Percentiles rank a stretch among this genome's conserved stretches.
These are phyloP conservation scores for Rossbeevera mucosa DNA, from an alignment of 768 basidiomycete species.

Conservation along the genomic window DNA sequence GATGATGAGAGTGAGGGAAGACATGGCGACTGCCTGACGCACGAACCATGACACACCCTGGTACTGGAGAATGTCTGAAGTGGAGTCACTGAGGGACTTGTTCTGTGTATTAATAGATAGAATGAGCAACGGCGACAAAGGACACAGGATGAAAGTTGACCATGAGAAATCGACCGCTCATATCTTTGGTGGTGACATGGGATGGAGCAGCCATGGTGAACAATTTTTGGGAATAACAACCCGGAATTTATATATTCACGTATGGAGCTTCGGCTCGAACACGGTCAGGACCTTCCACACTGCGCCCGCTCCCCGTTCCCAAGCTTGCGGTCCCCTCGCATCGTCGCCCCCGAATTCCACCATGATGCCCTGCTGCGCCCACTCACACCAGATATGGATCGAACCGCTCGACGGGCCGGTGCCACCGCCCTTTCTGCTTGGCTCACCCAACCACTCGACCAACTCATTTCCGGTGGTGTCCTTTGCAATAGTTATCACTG, in stretches of 20 bases:
- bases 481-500: constrained; percentile 39
- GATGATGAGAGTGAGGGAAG: constrained; percentile 54
- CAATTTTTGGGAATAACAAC: background rate
- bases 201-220: constrained; percentile 60
- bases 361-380: constrained; percentile 78
- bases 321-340: constrained; percentile 75
- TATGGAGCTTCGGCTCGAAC: constrained; percentile 36
- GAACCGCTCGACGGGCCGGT: constrained; percentile 77
- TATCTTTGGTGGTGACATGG: constrained; percentile 52
- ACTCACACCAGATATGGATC: constrained; percentile 92
- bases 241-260: constrained; percentile 10
- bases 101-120: constrained; percentile 42
- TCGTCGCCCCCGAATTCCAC: constrained; percentile 80
- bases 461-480: constrained; percentile 74
- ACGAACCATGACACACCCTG: constrained; percentile 75
- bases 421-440: constrained; percentile 87
- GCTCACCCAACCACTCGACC: constrained; percentile 74
- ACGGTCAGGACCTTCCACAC: constrained; percentile 72
- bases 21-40: constrained; percentile 55
- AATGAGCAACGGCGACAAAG: constrained; percentile 1
- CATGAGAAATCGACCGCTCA: constrained; percentile 61
- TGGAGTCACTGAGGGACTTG: constrained; percentile 57
- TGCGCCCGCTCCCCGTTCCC: constrained; percentile 83
- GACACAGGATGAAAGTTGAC: constrained; percentile 32
- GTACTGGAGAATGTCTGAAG: constrained; percentile 58